Evolutionary conservation across 2,329 filamentous ascomycete species (phyloP).

Genomic region (Tolypocladium pustulatum): DNA sequence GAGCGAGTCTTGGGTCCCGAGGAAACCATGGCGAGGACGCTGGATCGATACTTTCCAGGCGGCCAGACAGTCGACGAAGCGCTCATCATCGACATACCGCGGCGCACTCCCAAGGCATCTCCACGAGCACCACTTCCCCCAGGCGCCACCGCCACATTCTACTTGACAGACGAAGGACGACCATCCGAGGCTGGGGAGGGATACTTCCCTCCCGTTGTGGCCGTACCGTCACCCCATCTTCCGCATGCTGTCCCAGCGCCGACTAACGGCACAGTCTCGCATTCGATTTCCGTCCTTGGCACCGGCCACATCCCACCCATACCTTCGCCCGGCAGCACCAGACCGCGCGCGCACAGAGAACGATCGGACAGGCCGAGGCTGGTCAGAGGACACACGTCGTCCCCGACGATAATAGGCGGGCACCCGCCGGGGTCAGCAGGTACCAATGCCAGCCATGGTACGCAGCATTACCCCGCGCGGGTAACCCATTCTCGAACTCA

Average conservation of each 20-base stretch:
- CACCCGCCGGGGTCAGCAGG: slow-evolving; percentile 21
- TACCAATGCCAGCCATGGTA: slow-evolving; percentile 21
- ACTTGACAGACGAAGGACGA: slow-evolving; percentile 50
- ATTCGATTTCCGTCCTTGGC: slow-evolving; percentile 69
- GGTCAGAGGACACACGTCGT: slow-evolving; percentile 66
- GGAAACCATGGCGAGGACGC: slow-evolving; percentile 65
- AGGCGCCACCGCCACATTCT: slow-evolving; percentile 34
- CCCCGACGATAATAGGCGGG: slow-evolving; percentile 50
- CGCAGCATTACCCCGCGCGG: slow-evolving; percentile 24
- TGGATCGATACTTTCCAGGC: slow-evolving; percentile 76
- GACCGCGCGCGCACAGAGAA: slow-evolving; percentile 44
- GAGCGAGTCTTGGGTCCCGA: slow-evolving; percentile 76
- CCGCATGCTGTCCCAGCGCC: slow-evolving; percentile 26
- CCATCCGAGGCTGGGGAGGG: slow-evolving; percentile 63
- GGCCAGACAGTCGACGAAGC: slow-evolving; percentile 86
- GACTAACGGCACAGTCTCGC: slow-evolving; percentile 25
- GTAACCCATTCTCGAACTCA: slow-evolving; percentile 45
- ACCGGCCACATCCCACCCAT: slow-evolving; percentile 72
- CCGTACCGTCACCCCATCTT: slow-evolving; percentile 28
- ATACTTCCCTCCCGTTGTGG: slow-evolving; percentile 67
- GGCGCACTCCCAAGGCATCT: slow-evolving; percentile 70
- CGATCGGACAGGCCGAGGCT: slow-evolving; percentile 50
- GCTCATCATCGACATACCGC: slow-evolving; percentile 79
- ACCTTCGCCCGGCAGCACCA: slow-evolving; percentile 67
- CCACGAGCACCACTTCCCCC: slow-evolving; percentile 45